Evolutionary conservation across 176 grass and related monocot species (phyloP).

Genomic region (sorghum (Sorghum bicolor)): Sorghum_bicolor_NCBIv3 NC_012878.2:46140001-46140500

Average conservation of each 20-base stretch:
- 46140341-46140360: conserved; percentile 97
- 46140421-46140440: conserved; percentile 51
- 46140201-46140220: conserved; percentile 92
- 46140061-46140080: not conserved
- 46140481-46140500: conserved; percentile 63
- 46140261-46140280: conserved; percentile 96
- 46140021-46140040: conserved; percentile 11
- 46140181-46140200: conserved; percentile 90
- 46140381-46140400: conserved; percentile 61
- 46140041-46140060: not conserved
- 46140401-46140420: conserved; percentile 57
- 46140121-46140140: not conserved
- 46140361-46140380: conserved; percentile 90
- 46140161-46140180: conserved; percentile 37
- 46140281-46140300: conserved; percentile 98
- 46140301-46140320: conserved; percentile 94
- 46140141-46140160: conserved; percentile 11
- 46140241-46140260: conserved; percentile 73
- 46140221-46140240: conserved; percentile 95
- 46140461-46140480: conserved; percentile 52
- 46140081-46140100: not conserved
- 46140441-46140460: conserved; percentile 35
- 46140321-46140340: conserved; percentile 90
- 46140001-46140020: not conserved
- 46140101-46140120: not conserved